Conservation (phyloP, 306 rosid genomes). For the Sechiopsis laciniata region DNA sequence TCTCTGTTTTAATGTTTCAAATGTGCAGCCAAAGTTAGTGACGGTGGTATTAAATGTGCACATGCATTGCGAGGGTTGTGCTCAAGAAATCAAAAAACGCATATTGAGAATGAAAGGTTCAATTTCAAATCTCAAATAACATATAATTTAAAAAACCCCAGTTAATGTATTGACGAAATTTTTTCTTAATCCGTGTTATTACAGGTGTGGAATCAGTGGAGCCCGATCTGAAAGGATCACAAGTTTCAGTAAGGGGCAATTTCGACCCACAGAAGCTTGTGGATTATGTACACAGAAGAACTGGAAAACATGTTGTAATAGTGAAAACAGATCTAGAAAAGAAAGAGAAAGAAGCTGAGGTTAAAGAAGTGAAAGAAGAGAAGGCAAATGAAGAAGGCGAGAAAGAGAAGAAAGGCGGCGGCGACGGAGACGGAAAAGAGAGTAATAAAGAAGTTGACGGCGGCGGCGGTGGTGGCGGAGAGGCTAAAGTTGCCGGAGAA, state of each 20-base stretch:
- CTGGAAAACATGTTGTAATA: conserved; percentile 68
- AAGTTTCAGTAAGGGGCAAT: conserved; percentile 71
- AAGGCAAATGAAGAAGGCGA: conserved; percentile 24
- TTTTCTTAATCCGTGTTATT: not conserved
- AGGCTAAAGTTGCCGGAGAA: conserved; percentile 18
- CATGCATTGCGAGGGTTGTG: conserved; percentile 94
- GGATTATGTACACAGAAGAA: conserved; percentile 65
- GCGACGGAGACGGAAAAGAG: conserved; percentile 29
- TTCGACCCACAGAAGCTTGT: conserved; percentile 57
- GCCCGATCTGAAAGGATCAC: conserved; percentile 72
- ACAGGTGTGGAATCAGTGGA: conserved; percentile 79
- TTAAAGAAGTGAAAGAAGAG: conserved; percentile 22
- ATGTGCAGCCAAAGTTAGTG: conserved; percentile 37
- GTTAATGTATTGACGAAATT: not conserved
- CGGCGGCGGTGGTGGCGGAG: not conserved
- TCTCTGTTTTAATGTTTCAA: not conserved
- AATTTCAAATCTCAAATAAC: not conserved
- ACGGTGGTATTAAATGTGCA: conserved; percentile 55
- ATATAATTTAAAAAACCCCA: no score
- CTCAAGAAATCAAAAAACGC: conserved; percentile 76
- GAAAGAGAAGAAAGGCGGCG: conserved; percentile 22
- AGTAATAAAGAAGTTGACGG: not conserved
- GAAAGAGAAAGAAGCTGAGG: conserved; percentile 38
- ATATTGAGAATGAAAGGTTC: conserved; percentile 72
- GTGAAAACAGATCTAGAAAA: conserved; percentile 67